A percentile compares a stretch with the other conserved stretches of the same genome.
These are phyloP conservation scores for Grosmannia clavigera DNA, from an alignment of 2,329 filamentous ascomycete genomes.

Conservation along the genomic window DNA sequence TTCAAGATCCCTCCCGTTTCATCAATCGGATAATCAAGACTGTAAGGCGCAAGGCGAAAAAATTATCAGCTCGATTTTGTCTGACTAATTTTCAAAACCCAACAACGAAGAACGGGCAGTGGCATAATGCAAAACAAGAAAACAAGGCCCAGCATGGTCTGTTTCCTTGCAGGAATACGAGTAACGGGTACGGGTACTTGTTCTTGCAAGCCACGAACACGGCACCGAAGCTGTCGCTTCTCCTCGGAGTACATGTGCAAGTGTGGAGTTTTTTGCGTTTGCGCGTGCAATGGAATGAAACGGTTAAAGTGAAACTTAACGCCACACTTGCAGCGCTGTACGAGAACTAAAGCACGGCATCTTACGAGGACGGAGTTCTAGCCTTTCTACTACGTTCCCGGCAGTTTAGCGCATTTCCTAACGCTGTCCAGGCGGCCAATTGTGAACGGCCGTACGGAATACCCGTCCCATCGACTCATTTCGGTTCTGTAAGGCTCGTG, in stretches of 20 bases:
- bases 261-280: background rate
- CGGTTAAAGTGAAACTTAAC: background rate
- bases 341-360: background rate
- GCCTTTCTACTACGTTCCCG: background rate
- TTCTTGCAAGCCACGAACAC: no score
- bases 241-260: background rate
- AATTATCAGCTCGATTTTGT: background rate
- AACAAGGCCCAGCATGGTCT: no score
- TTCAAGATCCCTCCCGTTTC: background rate
- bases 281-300: background rate
- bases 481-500: no score
- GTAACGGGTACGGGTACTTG: background rate
- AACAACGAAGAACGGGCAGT: no score
- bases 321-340: background rate
- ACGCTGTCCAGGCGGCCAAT: no score
- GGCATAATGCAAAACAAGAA: no score
- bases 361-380: background rate
- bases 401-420: background rate
- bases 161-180: background rate
- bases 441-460: no score
- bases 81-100: no score
- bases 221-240: no score
- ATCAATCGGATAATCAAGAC: background rate
- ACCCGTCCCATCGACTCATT: no score
- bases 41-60: background rate